phyloP scores from a whole-genome alignment of 1,139 yeast genomes.

The Candida tetrigidarum region DNA sequence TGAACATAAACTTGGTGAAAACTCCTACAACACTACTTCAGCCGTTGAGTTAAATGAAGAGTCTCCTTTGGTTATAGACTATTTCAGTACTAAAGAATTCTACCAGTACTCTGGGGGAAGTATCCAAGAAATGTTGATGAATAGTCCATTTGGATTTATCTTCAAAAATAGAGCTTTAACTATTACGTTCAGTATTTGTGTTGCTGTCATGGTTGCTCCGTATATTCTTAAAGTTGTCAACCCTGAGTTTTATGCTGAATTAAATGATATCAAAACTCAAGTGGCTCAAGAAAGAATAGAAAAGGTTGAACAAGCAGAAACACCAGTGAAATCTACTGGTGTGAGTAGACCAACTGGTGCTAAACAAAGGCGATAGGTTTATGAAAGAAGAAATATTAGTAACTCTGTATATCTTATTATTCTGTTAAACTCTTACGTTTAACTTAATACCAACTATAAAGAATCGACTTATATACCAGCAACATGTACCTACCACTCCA shows the following conservation, averaged over 20 bases:
- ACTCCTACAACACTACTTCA: constrained; percentile 23
- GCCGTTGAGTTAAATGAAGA: constrained; percentile 19
- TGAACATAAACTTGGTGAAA: constrained; percentile 25
- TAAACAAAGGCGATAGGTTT: constrained; percentile 16
- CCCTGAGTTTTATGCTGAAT: constrained; percentile 44
- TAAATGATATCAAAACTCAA: constrained; percentile 30
- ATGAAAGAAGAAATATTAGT: too few relatives aligned
- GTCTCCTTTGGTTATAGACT: constrained; percentile 28
- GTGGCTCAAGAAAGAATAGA: constrained; percentile 13
- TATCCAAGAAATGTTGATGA: constrained; percentile 35
- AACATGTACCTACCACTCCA: constrained; percentile 23
- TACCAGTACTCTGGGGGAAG: constrained; percentile 42
- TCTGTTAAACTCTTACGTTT: constrained; percentile 23
- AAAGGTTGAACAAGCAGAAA: constrained; percentile 13
- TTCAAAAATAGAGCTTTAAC: constrained; percentile 44
- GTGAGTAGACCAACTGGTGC: constrained; percentile 9
- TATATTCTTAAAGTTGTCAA: constrained; percentile 31
- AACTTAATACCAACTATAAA: constrained; percentile 26
- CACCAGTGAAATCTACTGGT: constrained; percentile 11
- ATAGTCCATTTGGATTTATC: constrained; percentile 49
- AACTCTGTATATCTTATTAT: constrained; percentile 3
- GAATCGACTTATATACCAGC: constrained; percentile 26
- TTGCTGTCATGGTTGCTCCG: constrained; percentile 41
- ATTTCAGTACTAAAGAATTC: constrained; percentile 31
- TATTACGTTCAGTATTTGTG: constrained; percentile 30